Evolutionary conservation across 2,329 filamentous ascomycete species (phyloP).

Genomic region (Fusarium ramigenum): DNA sequence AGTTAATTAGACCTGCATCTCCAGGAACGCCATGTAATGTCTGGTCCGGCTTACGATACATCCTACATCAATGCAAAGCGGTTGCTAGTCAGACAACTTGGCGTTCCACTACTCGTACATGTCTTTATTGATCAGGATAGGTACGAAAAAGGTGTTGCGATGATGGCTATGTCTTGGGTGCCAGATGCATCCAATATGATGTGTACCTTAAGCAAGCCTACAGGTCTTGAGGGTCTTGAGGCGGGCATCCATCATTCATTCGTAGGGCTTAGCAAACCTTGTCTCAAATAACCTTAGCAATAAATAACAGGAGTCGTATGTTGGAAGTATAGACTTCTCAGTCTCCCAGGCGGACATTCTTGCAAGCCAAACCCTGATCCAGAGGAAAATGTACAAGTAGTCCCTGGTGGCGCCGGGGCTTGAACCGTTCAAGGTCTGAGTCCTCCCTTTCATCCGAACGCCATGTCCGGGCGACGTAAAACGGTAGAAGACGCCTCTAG

Average conservation of each 20-base stretch:
- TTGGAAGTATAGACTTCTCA: conserved; percentile 5
- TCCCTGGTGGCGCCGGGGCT: conserved; percentile 33
- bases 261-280: conserved; percentile 15
- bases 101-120: neutral
- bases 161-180: neutral
- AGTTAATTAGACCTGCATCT: conserved; percentile 5
- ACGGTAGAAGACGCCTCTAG: conserved; percentile 34
- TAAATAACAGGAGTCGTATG: neutral
- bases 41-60: neutral
- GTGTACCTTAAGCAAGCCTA: neutral
- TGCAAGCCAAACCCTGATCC: conserved; percentile 2
- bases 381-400: conserved; percentile 5
- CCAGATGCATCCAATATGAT: neutral
- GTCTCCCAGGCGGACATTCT: neutral
- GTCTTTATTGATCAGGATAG: conserved; percentile 2
- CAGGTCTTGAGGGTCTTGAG: neutral
- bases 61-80: neutral
- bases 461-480: conserved; percentile 30
- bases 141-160: conserved; percentile 9
- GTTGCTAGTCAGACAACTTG: neutral
- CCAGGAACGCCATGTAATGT: conserved; percentile 4
- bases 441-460: conserved; percentile 25
- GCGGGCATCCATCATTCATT: conserved; percentile 5
- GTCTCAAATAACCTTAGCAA: conserved; percentile 2
- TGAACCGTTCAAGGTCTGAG: conserved; percentile 35